A percentile compares a stretch with the other conserved stretches of the same genome.
These are phyloP conservation scores for Penicillium diatomitis DNA, from an alignment of 495 filamentous ascomycete species.

Conservation along the genomic window DNA sequence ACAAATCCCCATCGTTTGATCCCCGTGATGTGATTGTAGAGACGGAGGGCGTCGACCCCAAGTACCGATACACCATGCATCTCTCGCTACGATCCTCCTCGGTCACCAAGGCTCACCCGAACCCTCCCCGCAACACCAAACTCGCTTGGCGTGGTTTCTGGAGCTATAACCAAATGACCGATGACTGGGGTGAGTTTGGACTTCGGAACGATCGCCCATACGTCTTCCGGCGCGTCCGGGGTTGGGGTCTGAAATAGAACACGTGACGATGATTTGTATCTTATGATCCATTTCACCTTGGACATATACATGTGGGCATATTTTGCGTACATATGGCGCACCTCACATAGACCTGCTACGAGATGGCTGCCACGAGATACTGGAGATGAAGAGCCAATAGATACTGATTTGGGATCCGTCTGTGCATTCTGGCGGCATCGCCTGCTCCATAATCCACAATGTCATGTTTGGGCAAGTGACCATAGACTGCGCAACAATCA, in stretches of 20 bases:
- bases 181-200: conserved; percentile 82
- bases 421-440: too few relatives aligned
- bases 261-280: conserved; percentile 7
- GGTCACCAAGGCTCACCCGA: conserved; percentile 33
- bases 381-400: too few relatives aligned
- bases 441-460: too few relatives aligned
- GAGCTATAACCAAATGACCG: conserved; percentile 81
- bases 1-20: conserved; percentile 13
- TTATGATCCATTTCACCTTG: background rate
- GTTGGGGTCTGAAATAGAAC: conserved; percentile 30
- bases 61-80: conserved; percentile 76
- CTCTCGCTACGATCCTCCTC: conserved; percentile 53
- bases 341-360: too few relatives aligned
- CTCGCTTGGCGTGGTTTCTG: conserved; percentile 83
- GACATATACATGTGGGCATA: background rate
- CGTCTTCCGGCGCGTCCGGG: conserved; percentile 73
- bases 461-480: too few relatives aligned
- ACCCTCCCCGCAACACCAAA: conserved; percentile 62
- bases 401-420: too few relatives aligned
- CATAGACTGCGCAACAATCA: too few relatives aligned
- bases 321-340: too few relatives aligned
- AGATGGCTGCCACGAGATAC: too few relatives aligned
- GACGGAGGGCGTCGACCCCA: conserved; percentile 67
- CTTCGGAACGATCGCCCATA: conserved; percentile 78
- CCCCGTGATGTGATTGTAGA: conserved; percentile 60